Evolutionary conservation across 768 basidiomycete species (phyloP).

Genomic region (Trametes sanguinea): DNA sequence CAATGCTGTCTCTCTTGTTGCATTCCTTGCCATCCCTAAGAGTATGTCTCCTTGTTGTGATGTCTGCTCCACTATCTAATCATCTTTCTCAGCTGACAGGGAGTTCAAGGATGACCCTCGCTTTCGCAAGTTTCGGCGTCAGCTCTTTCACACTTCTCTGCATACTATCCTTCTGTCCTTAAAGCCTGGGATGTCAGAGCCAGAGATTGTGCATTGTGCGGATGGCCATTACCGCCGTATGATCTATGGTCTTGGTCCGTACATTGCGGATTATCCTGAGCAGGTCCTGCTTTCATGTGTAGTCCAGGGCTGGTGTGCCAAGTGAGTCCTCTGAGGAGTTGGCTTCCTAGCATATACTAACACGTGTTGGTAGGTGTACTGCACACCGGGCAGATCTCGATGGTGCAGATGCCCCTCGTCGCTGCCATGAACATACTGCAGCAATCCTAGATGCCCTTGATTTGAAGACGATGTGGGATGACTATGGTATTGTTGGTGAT

Average conservation of each 20-base stretch:
- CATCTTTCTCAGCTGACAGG: neutral
- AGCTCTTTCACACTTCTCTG: constrained; percentile 1
- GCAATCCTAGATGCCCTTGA: neutral
- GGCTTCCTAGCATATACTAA: neutral
- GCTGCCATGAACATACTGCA: constrained; percentile 1
- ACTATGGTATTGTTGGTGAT: constrained; percentile 11
- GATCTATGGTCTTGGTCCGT: constrained; percentile 33
- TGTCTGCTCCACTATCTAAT: neutral
- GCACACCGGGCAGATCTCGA: constrained; percentile 14
- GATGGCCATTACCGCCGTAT: constrained; percentile 32
- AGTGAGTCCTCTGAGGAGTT: constrained; percentile 11
- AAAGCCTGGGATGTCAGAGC: neutral
- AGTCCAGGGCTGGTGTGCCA: constrained; percentile 29
- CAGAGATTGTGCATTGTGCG: constrained; percentile 20
- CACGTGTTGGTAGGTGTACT: constrained; percentile 14
- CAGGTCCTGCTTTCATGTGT: constrained; percentile 28
- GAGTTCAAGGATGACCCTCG: neutral
- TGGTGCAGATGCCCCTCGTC: neutral
- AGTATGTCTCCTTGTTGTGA: constrained; percentile 20
- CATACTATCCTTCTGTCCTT: neutral
- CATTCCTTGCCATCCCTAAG: constrained; percentile 37
- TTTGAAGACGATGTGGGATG: constrained; percentile 4
- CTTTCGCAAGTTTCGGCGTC: constrained; percentile 6
- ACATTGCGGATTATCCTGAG: constrained; percentile 38
- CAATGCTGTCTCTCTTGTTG: constrained; percentile 20